Base-by-base conservation (phyloP, 2,329 filamentous ascomycete genomes). In the Fusarium annulatum region DNA sequence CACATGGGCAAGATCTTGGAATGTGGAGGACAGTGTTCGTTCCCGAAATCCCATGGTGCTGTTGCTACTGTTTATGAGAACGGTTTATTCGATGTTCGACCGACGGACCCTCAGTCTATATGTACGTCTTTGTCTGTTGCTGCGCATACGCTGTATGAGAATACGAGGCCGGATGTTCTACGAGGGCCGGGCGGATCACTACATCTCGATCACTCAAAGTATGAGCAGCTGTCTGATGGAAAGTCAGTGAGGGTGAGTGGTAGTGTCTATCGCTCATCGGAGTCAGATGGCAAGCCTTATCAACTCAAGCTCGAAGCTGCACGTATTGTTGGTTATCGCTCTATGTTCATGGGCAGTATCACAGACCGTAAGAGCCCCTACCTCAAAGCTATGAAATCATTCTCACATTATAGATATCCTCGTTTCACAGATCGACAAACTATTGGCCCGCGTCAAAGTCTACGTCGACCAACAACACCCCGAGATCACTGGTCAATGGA, bases 1-100 rank as follows among this genome's bases (percentile, higher is more conserved):
- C 86, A 89, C 71, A 87, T 89, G 86, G 88, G 85, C 0, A 84
- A 90, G 79, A 86, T 89, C 15, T 81, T 89, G 78, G 87, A 89
- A 70, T 89, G 87, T 26, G 87, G 86, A 3, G 82, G 85, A 0
- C 71, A 81, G 2, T 89, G 87, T 71, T 83, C 86, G 0, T 76
- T 79, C 0, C 87, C 87, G 0, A 89, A 88, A 64, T 82, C 82
- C 0, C 77, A 77, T 7, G 84, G 82, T 9, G 84, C 82, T 8
- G 73, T 84, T 1, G 83, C 85, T 0, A 85, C 82, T 0, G 70
- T 87, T 1, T 84, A 83, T 4, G 39, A 61, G 1, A 76, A 84
- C 21, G 84, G 86, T 0, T 18, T 73, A 0, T 89, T 89, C 61
- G 86, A 88, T 48, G 79, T 89, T 7, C 73, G 76, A 5, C 86